These are phyloP conservation scores for Neofusicoccum cordaticola DNA, from an alignment of 2,329 filamentous ascomycete genomes.

Conservation along the genomic window DNA sequence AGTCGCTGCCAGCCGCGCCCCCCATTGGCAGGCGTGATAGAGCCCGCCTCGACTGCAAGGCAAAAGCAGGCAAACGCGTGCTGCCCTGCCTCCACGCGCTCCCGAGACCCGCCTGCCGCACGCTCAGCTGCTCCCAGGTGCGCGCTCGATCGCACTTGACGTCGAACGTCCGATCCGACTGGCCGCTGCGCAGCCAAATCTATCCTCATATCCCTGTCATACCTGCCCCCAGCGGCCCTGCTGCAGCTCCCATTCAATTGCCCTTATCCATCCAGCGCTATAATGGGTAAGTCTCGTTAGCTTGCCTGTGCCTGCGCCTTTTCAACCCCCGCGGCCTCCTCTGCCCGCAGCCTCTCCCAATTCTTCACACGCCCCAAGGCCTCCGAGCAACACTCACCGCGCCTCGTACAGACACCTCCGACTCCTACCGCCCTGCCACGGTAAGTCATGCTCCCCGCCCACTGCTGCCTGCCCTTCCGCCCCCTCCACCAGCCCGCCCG, in stretches of 20 bases:
- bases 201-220: constrained; percentile 16
- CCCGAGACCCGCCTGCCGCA: constrained; percentile 16
- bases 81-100: neutral
- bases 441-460: constrained; percentile 6
- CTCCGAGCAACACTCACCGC: neutral
- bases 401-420: constrained; percentile 9
- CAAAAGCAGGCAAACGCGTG: constrained; percentile 15
- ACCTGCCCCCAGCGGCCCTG: constrained; percentile 14
- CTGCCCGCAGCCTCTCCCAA: neutral
- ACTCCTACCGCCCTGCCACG: constrained; percentile 15
- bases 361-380: neutral
- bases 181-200: constrained; percentile 14
- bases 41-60: constrained; percentile 10
- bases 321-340: constrained; percentile 13
- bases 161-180: constrained; percentile 14
- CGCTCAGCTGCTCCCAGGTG: constrained; percentile 3
- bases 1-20: constrained; percentile 9
- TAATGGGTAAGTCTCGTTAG: constrained; percentile 17
- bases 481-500: constrained; percentile 1
- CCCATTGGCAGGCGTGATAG: constrained; percentile 13
- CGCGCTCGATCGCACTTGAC: constrained; percentile 15
- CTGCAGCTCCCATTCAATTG: constrained; percentile 14
- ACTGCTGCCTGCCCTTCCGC: neutral
- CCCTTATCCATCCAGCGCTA: constrained; percentile 15
- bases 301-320: constrained; percentile 17